phyloP scores from a whole-genome alignment of 208 protist species.

The Leishmania turanica region DNA sequence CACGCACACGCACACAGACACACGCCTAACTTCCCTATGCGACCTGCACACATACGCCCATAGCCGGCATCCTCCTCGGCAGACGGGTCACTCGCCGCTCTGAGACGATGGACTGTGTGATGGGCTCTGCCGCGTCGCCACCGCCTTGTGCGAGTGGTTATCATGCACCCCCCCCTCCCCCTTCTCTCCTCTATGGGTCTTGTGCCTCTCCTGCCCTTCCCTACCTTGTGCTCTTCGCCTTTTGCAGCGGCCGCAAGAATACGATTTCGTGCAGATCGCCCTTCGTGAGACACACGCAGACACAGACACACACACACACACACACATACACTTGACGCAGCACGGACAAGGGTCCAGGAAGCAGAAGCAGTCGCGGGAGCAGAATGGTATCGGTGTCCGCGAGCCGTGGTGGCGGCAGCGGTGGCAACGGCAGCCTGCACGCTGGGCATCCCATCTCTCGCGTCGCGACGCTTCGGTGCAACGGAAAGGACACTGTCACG shows the following conservation, averaged over 20 bases:
- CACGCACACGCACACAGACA: neutral
- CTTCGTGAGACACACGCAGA: neutral
- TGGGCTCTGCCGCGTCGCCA: neutral
- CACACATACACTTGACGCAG: neutral
- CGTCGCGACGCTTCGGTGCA: constrained; percentile 15
- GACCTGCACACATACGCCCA: neutral
- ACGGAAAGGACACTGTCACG: neutral
- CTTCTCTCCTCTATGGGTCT: neutral
- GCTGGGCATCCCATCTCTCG: constrained; percentile 21
- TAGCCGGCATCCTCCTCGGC: neutral
- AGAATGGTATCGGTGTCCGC: neutral
- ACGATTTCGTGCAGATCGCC: neutral
- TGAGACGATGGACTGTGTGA: neutral
- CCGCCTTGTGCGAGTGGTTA: neutral
- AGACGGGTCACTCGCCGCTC: neutral
- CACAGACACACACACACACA: neutral
- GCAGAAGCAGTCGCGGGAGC: neutral
- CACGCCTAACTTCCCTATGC: neutral
- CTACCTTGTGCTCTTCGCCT: neutral
- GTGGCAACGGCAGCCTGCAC: neutral
- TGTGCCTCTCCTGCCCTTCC: neutral
- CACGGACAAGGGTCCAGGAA: neutral
- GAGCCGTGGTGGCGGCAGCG: neutral
- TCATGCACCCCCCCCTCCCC: neutral
- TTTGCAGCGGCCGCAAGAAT: neutral